Evolutionary conservation across 345 rosid species (phyloP), one percentile per base, ranked within the genome.

Genomic region (Moringa oleifera): DNA sequence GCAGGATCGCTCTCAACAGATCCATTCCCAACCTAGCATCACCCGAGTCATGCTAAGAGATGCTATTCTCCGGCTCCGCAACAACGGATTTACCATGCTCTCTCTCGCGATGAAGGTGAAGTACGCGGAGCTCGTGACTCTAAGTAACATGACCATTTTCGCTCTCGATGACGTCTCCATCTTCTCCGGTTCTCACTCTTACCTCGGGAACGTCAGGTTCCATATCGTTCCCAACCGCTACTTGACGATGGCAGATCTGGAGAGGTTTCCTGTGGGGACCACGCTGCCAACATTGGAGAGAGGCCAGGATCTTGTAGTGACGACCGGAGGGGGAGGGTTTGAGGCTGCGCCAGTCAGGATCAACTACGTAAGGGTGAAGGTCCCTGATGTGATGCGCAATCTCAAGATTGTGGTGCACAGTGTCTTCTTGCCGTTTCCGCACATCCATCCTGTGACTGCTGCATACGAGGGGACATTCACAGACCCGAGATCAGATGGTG

Each of bases 31-130:
- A 68, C 59, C 59, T 25, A 69, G 63, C 19, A 61, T 72, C 20
- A 79, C 81, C 86, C 85, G 80, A 18, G 65, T 74, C 68, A 86
- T 86, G 91, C 72, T 86, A 15, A 78, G 83, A 1, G 91, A 86
- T 60, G 78, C 83, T 23, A 73, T 83, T 64, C 74, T 86, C 22
- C 72, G 86, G 18, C 83, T 86, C 56, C 83, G 85, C 23, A 79
- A 72, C 79, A 83, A 80, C 57, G 88, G 88, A 24, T 86, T 77
- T 74, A 71, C 69, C 61, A 63, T 86, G 21, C 79, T 86, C 60
- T 77, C 91, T 7, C 73, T 83, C 7, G 88, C 86, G 7, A 62
- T 83, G 78, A 72, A 68, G 61, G 71, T 83, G 56, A 86, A 86
- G 73, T 81, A 77, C 36, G 49, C 71, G 4, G 88, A 85, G 53